Evolutionary conservation across 495 filamentous ascomycete genomes (phyloP).

Genomic region (Neurospora africana): DNA sequence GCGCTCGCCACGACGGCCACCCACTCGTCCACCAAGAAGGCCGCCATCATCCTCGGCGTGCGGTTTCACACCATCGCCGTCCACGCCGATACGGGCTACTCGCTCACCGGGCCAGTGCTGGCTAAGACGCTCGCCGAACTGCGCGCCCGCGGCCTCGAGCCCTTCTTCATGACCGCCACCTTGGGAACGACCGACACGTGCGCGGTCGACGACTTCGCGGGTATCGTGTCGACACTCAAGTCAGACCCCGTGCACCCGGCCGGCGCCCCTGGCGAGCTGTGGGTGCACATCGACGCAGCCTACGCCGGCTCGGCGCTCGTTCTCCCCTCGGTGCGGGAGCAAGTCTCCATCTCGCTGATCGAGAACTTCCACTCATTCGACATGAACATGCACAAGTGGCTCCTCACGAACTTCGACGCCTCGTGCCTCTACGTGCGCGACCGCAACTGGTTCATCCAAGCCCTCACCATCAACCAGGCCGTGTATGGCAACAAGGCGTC

Average conservation of each 20-base stretch:
- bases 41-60: conserved; percentile 73
- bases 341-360: conserved; percentile 44
- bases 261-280: conserved; percentile 35
- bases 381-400: conserved; percentile 97
- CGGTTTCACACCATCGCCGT: conserved; percentile 61
- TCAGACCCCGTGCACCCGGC: conserved; percentile 39
- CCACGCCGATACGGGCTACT: conserved; percentile 49
- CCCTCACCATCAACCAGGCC: conserved; percentile 67
- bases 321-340: conserved; percentile 59
- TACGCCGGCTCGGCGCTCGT: conserved; percentile 84
- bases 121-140: conserved; percentile 49
- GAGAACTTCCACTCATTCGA: conserved; percentile 74
- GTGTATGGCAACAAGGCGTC: conserved; percentile 73
- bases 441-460: conserved; percentile 61
- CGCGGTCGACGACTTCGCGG: conserved; percentile 68
- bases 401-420: conserved; percentile 90
- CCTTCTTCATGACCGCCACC: conserved; percentile 79
- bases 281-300: conserved; percentile 95
- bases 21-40: conserved; percentile 80
- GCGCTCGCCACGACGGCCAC: conserved; percentile 71
- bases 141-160: conserved; percentile 55
- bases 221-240: conserved; percentile 51
- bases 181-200: conserved; percentile 85
- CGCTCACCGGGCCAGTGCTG: conserved; percentile 57
- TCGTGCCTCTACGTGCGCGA: conserved; percentile 70